Evolutionary conservation across 345 rosid genomes (phyloP).

Genomic region (Bruguiera parviflora): DNA sequence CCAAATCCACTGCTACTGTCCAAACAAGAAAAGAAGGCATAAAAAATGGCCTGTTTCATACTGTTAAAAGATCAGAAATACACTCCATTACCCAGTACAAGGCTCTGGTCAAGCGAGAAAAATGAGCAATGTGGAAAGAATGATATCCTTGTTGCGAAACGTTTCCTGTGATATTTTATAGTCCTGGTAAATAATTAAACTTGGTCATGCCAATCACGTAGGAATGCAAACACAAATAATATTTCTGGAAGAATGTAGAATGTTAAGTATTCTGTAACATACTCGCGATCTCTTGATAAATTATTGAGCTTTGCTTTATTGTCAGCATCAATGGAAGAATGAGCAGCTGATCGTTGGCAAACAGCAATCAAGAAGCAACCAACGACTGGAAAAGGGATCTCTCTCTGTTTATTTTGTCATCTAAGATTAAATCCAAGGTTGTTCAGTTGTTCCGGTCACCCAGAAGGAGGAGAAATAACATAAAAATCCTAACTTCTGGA

Average conservation of each 20-base stretch:
- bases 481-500: not conserved
- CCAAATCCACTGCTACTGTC: constrained; percentile 34
- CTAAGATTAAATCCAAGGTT: constrained; percentile 78
- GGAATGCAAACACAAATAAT: too few relatives aligned
- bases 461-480: not conserved
- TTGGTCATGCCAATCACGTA: not conserved
- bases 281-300: constrained; percentile 8
- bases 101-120: not conserved
- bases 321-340: constrained; percentile 71
- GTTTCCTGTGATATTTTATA: constrained; percentile 22
- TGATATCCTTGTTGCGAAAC: constrained; percentile 28
- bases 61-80: not conserved
- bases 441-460: constrained; percentile 74
- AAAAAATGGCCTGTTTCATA: not conserved
- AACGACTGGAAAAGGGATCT: constrained; percentile 70
- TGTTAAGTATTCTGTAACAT: constrained; percentile 19
- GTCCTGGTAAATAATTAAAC: constrained; percentile 24
- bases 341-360: constrained; percentile 74
- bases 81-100: not conserved
- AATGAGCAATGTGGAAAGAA: not conserved
- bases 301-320: constrained; percentile 55
- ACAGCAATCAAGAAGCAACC: constrained; percentile 86
- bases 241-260: not conserved
- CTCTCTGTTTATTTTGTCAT: constrained; percentile 68
- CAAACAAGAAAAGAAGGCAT: not conserved